phyloP scores from a whole-genome alignment of 176 grass and related monocot species.

The Luzula sylvatica region DNA sequence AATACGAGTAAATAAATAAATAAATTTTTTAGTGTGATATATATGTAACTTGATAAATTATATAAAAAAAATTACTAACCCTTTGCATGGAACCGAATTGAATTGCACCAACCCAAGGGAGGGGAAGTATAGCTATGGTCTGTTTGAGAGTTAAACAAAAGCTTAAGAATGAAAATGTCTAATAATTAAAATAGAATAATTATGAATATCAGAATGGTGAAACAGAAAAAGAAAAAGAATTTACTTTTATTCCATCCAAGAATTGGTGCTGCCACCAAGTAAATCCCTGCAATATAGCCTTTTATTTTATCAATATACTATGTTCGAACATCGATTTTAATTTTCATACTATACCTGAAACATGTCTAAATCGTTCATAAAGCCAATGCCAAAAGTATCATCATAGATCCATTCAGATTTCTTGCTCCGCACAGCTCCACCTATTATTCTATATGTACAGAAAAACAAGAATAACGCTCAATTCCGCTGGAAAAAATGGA shows the following conservation, averaged over 20 bases:
- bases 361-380: conserved; percentile 35
- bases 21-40: conserved; percentile 1
- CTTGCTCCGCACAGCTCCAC: conserved; percentile 43
- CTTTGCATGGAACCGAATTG: conserved; percentile 77
- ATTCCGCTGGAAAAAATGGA: too few species aligned
- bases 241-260: conserved; percentile 67
- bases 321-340: neutral
- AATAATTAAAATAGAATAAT: conserved; percentile 17
- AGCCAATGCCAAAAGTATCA: conserved; percentile 36
- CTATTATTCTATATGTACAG: conserved; percentile 51
- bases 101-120: conserved; percentile 45
- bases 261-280: conserved; percentile 91
- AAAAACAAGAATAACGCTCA: conserved; percentile 8
- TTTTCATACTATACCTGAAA: conserved; percentile 38
- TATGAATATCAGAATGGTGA: conserved; percentile 7
- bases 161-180: conserved; percentile 10
- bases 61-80: conserved; percentile 36
- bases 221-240: conserved; percentile 11
- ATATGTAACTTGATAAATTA: conserved; percentile 16
- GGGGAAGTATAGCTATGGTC: conserved; percentile 72
- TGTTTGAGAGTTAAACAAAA: conserved; percentile 31
- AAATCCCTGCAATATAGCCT: conserved; percentile 47
- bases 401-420: conserved; percentile 52
- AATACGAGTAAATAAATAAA: neutral
- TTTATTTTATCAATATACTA: neutral